Conservation (phyloP, 177 flowering plant species). For the Tripterygium wilfordii region DNA sequence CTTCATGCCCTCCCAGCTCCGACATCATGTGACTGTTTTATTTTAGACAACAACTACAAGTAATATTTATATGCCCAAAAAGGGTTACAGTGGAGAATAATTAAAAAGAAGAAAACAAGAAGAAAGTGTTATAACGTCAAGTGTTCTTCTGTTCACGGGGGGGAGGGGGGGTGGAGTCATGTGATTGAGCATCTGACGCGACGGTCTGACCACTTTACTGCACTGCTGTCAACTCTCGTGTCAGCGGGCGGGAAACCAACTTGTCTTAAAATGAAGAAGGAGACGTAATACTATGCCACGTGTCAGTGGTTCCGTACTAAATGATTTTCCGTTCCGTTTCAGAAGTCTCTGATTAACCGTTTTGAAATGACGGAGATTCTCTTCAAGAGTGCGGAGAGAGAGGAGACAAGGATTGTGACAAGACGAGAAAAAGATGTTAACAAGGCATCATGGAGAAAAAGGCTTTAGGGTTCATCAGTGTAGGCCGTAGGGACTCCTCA, state of each 20-base stretch:
- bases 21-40: slow-evolving; percentile 15
- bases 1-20: slow-evolving; percentile 18
- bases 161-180: no score
- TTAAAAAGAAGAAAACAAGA: background rate
- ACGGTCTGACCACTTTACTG: slow-evolving; percentile 6
- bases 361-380: slow-evolving; percentile 2
- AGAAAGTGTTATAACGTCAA: background rate
- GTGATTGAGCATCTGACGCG: background rate
- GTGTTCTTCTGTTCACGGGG: no score
- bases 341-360: background rate
- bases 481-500: no score
- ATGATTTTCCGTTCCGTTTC: slow-evolving; percentile 7
- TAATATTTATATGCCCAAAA: no score
- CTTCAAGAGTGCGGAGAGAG: background rate
- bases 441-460: no score
- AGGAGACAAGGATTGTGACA: slow-evolving; percentile 9
- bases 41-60: no score
- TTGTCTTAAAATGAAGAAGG: background rate
- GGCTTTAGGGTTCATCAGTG: no score
- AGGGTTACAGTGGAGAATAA: background rate
- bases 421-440: slow-evolving; percentile 8
- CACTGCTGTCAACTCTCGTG: slow-evolving; percentile 17
- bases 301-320: no score
- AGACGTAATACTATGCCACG: no score
- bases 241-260: slow-evolving; percentile 27